Evolutionary conservation across 139 green algal species (phyloP).

Genomic region (Chlamydomonas sp.): DNA sequence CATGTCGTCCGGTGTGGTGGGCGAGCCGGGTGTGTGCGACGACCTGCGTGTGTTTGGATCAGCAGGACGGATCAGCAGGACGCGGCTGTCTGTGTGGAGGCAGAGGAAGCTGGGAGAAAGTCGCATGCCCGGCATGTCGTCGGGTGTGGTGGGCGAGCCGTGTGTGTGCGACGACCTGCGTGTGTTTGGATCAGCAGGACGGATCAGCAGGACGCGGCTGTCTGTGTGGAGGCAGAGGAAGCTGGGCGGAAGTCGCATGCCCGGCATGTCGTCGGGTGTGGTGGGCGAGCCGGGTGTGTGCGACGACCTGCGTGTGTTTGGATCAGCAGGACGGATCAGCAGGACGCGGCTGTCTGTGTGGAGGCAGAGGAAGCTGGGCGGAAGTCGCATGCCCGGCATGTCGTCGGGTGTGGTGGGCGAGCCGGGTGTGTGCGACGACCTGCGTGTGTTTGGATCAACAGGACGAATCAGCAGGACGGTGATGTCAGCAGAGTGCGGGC

Average conservation of each 20-base stretch:
- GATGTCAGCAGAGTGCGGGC: constrained; percentile 50
- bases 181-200: too few species aligned
- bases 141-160: not conserved
- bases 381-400: constrained; percentile 6
- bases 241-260: constrained; percentile 16
- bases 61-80: too few species aligned
- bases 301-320: not conserved
- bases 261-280: not conserved
- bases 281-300: not conserved
- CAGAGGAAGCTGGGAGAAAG: constrained; percentile 44
- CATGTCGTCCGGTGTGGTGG: not conserved
- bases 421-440: not conserved
- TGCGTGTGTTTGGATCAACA: not conserved
- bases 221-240: constrained; percentile 62
- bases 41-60: not conserved
- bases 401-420: not conserved
- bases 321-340: too few species aligned
- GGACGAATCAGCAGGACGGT: too few species aligned
- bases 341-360: constrained; percentile 64
- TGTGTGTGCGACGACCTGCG: not conserved
- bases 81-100: constrained; percentile 58
- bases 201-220: constrained; percentile 59
- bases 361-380: constrained; percentile 49
- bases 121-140: not conserved
- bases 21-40: not conserved